phyloP scores from a whole-genome alignment of 345 rosid genomes.

The Syzygium oleosum region DNA sequence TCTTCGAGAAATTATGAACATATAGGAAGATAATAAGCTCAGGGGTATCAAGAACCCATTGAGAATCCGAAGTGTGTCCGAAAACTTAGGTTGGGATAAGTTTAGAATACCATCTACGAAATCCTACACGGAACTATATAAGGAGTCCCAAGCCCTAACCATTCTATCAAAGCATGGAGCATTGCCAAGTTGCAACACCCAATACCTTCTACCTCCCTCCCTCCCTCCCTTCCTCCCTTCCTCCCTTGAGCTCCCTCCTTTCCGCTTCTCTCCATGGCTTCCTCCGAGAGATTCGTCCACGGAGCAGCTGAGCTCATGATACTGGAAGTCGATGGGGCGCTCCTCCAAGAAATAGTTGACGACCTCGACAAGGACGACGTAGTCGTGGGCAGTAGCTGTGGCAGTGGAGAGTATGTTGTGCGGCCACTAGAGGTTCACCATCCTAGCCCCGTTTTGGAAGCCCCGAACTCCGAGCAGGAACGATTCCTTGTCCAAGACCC shows the following conservation, averaged over 20 bases:
- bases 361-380: conserved; percentile 3
- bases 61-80: no score
- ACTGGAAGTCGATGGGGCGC: conserved; percentile 1
- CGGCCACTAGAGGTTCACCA: background rate
- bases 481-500: background rate
- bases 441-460: background rate
- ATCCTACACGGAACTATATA: background rate
- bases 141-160: background rate
- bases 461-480: background rate
- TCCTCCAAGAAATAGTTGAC: conserved; percentile 8
- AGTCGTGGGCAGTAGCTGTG: background rate
- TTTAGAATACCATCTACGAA: no score
- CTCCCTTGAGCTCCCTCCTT: background rate
- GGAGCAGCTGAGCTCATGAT: background rate
- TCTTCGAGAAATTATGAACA: no score
- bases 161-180: background rate
- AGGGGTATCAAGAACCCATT: no score
- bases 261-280: background rate
- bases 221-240: background rate
- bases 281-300: background rate
- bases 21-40: no score
- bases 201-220: background rate
- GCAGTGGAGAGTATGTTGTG: background rate
- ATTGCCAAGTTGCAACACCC: background rate
- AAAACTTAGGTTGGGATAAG: no score